phyloP scores from a whole-genome alignment of 2,329 filamentous ascomycete genomes.

The Pseudogymnoascus destructans region DNA sequence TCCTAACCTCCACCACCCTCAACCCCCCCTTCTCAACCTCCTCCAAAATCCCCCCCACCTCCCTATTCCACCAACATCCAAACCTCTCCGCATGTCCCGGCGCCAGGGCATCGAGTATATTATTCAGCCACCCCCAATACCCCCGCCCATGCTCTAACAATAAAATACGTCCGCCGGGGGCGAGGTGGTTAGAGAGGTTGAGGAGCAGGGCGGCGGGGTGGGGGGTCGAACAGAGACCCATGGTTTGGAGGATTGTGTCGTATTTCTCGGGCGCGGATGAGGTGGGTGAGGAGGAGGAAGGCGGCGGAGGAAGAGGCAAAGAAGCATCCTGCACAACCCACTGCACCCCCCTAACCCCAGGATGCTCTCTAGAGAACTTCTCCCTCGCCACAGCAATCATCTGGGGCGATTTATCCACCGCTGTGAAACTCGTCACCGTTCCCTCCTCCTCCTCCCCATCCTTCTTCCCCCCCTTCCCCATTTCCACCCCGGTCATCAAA shows the following conservation, averaged over 20 bases:
- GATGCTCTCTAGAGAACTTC: constrained; percentile 36
- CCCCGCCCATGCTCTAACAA: constrained; percentile 51
- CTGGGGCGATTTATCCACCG: constrained; percentile 45
- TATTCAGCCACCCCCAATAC: constrained; percentile 41
- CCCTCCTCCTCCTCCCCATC: constrained; percentile 20
- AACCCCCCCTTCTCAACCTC: constrained; percentile 36
- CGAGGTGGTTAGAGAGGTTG: constrained; percentile 39
- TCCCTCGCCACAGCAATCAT: constrained; percentile 46
- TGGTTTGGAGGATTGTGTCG: constrained; percentile 51
- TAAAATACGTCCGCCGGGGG: constrained; percentile 45
- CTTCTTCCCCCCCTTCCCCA: constrained; percentile 18
- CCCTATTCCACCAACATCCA: constrained; percentile 58
- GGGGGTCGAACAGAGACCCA: constrained; percentile 49
- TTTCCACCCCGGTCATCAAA: no score
- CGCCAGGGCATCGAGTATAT: constrained; percentile 41
- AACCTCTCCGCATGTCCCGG: constrained; percentile 43
- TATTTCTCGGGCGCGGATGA: constrained; percentile 29
- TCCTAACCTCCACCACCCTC: constrained; percentile 40
- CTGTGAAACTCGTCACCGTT: constrained; percentile 43
- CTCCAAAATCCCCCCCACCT: constrained; percentile 42
- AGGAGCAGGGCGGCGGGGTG: constrained; percentile 41
- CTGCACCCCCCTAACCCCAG: constrained; percentile 30
- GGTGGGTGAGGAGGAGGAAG: constrained; percentile 19
- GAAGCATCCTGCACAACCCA: constrained; percentile 25
- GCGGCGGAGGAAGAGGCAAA: constrained; percentile 19